These are phyloP conservation scores for Phytophthora sojae DNA, from an alignment of 352 stramenopile species.

Conservation along the genomic window DNA sequence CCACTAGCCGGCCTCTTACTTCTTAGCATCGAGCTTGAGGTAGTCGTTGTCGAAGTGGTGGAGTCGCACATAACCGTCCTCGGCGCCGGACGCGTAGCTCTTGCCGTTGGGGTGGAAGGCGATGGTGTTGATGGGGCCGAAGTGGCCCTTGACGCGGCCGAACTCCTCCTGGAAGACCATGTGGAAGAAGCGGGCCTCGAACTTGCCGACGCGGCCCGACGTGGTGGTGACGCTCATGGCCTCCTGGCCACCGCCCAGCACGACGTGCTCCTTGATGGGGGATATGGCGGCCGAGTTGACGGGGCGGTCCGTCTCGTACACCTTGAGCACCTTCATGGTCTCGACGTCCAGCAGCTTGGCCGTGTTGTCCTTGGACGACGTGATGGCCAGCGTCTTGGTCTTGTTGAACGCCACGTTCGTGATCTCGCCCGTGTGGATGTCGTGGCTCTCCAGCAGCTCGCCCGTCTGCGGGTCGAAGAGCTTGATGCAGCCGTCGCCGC, in stretches of 20 bases:
- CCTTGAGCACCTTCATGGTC: constrained; percentile 97
- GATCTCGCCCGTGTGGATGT: constrained; percentile 97
- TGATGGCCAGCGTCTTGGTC: constrained; percentile 97
- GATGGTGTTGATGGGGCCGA: constrained; percentile 99
- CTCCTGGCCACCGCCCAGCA: constrained; percentile 98
- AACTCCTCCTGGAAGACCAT: constrained; percentile 99
- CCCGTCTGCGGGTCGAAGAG: constrained; percentile 83
- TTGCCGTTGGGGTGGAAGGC: constrained; percentile 98
- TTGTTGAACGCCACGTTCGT: constrained; percentile 97
- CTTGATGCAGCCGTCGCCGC: constrained; percentile 82
- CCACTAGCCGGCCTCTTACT: constrained; percentile 19
- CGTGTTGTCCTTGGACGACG: constrained; percentile 97
- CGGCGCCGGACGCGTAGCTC: constrained; percentile 98
- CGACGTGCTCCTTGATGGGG: constrained; percentile 95
- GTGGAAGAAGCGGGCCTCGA: constrained; percentile 99
- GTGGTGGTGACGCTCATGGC: constrained; percentile 98
- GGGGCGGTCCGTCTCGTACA: constrained; percentile 98
- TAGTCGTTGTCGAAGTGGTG: constrained; percentile 99
- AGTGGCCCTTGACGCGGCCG: constrained; percentile 98
- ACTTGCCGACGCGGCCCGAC: constrained; percentile 93
- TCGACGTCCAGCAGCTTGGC: constrained; percentile 97
- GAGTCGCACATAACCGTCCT: constrained; percentile 98
- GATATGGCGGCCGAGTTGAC: constrained; percentile 99
- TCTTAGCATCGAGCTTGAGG: constrained; percentile 76
- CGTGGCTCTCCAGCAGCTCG: constrained; percentile 77